These are phyloP conservation scores for Dictyophora rubrovolvata DNA, from an alignment of 768 basidiomycete species.

Conservation along the genomic window DNA sequence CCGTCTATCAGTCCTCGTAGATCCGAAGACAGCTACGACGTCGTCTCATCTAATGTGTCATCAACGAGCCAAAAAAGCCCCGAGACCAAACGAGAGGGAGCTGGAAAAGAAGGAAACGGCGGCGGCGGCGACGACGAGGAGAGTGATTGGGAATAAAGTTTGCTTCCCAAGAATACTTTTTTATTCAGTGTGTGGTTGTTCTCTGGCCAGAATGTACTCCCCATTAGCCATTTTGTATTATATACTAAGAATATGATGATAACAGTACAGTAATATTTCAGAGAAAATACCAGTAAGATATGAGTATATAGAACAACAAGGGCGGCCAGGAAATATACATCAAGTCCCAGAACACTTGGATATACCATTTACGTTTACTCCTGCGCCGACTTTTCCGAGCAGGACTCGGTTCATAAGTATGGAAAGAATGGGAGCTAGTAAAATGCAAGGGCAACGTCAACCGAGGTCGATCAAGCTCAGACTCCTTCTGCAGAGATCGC, in stretches of 20 bases:
- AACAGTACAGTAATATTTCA: not conserved
- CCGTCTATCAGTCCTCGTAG: slow-evolving; percentile 38
- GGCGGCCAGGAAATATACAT: not conserved
- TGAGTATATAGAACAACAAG: not conserved
- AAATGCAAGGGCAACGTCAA: not conserved
- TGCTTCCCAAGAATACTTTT: not conserved
- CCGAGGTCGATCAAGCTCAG: not conserved
- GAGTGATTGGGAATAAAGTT: slow-evolving; percentile 55
- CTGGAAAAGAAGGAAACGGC: too few relatives aligned
- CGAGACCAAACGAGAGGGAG: slow-evolving; percentile 20
- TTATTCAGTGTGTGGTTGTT: not conserved
- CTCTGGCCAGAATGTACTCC: not conserved
- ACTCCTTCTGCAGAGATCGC: not conserved
- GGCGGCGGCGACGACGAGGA: slow-evolving; percentile 34
- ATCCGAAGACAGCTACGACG: slow-evolving; percentile 58
- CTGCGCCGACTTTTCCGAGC: not conserved
- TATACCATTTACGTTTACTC: not conserved
- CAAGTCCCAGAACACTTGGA: not conserved
- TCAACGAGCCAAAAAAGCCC: slow-evolving; percentile 19
- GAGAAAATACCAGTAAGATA: slow-evolving; percentile 1
- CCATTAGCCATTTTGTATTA: not conserved
- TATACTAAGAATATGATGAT: not conserved
- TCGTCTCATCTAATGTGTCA: slow-evolving; percentile 47
- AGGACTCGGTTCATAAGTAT: not conserved
- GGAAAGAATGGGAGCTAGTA: not conserved